These are phyloP conservation scores for Lactarius akahatsu DNA, from an alignment of 768 basidiomycete species.

Conservation along the genomic window DNA sequence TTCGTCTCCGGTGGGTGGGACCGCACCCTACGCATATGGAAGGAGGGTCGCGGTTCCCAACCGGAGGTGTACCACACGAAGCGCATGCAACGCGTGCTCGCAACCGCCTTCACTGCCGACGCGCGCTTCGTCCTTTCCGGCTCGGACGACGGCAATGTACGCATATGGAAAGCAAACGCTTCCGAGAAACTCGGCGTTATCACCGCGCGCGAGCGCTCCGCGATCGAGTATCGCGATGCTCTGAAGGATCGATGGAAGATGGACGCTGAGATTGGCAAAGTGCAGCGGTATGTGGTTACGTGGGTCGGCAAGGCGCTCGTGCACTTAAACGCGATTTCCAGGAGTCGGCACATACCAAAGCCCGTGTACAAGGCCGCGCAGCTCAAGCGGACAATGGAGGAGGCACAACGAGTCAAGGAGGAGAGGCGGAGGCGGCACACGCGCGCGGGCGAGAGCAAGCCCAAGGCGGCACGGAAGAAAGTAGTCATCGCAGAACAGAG, in stretches of 20 bases:
- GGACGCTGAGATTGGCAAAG: slow-evolving; percentile 75
- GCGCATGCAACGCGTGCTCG: slow-evolving; percentile 96
- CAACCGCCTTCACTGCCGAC: slow-evolving; percentile 85
- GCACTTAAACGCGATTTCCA: slow-evolving; percentile 33
- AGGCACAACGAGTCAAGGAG: slow-evolving; percentile 86
- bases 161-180: slow-evolving; percentile 93
- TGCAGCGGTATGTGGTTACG: slow-evolving; percentile 61
- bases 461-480: slow-evolving; percentile 89
- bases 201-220: slow-evolving; percentile 85
- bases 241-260: slow-evolving; percentile 88
- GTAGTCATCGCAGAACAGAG: slow-evolving; percentile 79
- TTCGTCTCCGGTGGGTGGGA: slow-evolving; percentile 98
- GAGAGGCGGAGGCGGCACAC: slow-evolving; percentile 90
- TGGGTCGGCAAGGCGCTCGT: slow-evolving; percentile 11
- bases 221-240: slow-evolving; percentile 88
- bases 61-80: slow-evolving; percentile 97
- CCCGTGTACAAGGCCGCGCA: slow-evolving; percentile 85
- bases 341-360: slow-evolving; percentile 82
- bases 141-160: slow-evolving; percentile 93
- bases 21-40: slow-evolving; percentile 91
- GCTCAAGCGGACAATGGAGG: slow-evolving; percentile 92
- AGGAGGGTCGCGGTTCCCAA: slow-evolving; percentile 73
- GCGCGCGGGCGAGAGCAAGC: slow-evolving; percentile 79
- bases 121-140: slow-evolving; percentile 88
- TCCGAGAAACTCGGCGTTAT: slow-evolving; percentile 90